A percentile compares a stretch with the other conserved stretches of the same genome.
Conservation (phyloP, 1,284 basidiomycete species). For the Cystobasidium slooffiae region DNA sequence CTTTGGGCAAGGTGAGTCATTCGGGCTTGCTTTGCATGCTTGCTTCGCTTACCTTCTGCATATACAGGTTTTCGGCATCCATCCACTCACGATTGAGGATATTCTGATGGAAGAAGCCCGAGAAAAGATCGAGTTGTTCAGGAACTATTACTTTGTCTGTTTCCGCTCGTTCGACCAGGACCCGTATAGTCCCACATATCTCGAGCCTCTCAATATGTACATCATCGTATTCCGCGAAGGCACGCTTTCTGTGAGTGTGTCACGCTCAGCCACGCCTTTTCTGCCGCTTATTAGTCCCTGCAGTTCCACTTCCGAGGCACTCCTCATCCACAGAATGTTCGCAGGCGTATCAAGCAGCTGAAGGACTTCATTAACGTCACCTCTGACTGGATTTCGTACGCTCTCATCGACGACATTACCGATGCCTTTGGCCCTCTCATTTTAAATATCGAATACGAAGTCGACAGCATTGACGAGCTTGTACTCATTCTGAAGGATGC, state of each 20-base stretch:
- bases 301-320: constrained; percentile 98
- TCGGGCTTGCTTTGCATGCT: constrained; percentile 17
- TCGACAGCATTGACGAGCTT: constrained; percentile 97
- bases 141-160: constrained; percentile 98
- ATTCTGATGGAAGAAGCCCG: constrained; percentile 99
- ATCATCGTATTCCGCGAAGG: constrained; percentile 99
- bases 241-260: constrained; percentile 76
- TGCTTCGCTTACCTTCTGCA: constrained; percentile 1
- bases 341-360: constrained; percentile 96
- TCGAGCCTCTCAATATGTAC: constrained; percentile 99
- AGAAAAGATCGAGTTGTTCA: constrained; percentile 99
- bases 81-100: constrained; percentile 98
- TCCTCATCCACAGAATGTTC: constrained; percentile 96
- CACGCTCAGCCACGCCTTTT: neutral
- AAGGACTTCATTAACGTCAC: constrained; percentile 99
- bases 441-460: constrained; percentile 98
- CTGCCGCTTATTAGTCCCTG: neutral
- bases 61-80: constrained; percentile 86
- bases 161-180: constrained; percentile 99
- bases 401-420: constrained; percentile 99
- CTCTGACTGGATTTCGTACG: constrained; percentile 99
- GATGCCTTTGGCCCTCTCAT: constrained; percentile 99
- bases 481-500: constrained; percentile 91
- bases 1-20: constrained; percentile 77
- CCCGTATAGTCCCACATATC: constrained; percentile 92